phyloP scores from a whole-genome alignment of 495 filamentous ascomycete species.

The Staphylotrichum longicolle region DNA sequence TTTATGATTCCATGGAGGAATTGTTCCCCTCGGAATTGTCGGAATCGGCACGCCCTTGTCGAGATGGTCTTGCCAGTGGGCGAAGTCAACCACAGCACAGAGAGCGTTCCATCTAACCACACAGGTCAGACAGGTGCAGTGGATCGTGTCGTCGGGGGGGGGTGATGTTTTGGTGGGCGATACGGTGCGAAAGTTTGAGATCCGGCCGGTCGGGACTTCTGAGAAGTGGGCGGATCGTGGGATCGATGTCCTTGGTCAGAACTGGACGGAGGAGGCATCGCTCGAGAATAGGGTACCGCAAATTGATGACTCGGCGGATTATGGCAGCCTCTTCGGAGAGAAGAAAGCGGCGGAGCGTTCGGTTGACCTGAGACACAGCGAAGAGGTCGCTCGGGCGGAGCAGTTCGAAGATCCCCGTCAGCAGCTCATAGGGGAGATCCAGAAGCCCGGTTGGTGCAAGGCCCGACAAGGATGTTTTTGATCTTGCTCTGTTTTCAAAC shows the following conservation, averaged over 20 bases:
- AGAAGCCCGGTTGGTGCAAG: slow-evolving; percentile 28
- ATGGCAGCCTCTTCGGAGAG: slow-evolving; percentile 40
- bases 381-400: slow-evolving; percentile 51
- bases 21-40: slow-evolving; percentile 44
- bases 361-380: slow-evolving; percentile 38
- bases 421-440: slow-evolving; percentile 50
- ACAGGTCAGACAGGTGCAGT: slow-evolving; percentile 55
- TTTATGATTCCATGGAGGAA: slow-evolving; percentile 46
- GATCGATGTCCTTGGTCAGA: slow-evolving; percentile 41
- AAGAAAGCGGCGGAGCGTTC: slow-evolving; percentile 42
- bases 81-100: slow-evolving; percentile 52
- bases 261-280: slow-evolving; percentile 51
- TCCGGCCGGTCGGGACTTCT: slow-evolving; percentile 38
- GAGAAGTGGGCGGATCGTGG: slow-evolving; percentile 34
- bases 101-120: slow-evolving; percentile 53
- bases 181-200: slow-evolving; percentile 38
- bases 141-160: slow-evolving; percentile 35
- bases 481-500: slow-evolving; percentile 36
- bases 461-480: neutral
- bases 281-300: slow-evolving; percentile 47
- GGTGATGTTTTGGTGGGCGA: slow-evolving; percentile 51
- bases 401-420: slow-evolving; percentile 43
- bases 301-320: slow-evolving; percentile 35
- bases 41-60: slow-evolving; percentile 52
- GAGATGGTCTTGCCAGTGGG: slow-evolving; percentile 52